Conservation (phyloP, 2,329 filamentous ascomycete genomes). For the Monosporascus sp. region DNA sequence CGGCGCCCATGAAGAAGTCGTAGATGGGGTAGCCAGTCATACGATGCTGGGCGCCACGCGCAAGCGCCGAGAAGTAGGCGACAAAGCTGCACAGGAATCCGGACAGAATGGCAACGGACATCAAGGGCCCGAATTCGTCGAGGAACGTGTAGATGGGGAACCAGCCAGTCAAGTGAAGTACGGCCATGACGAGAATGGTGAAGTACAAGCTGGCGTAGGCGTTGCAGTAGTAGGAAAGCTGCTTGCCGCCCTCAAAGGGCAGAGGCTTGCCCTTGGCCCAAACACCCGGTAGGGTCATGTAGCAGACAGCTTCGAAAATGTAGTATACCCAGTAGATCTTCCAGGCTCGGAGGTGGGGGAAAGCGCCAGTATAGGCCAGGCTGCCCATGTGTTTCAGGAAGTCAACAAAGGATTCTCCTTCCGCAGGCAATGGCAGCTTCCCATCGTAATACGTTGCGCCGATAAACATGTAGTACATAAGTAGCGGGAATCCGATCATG, state of each 20-base stretch:
- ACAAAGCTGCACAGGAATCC: slow-evolving; percentile 78
- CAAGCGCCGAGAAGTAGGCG: slow-evolving; percentile 80
- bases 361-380: slow-evolving; percentile 78
- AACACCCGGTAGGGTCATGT: slow-evolving; percentile 81
- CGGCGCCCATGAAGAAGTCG: slow-evolving; percentile 91
- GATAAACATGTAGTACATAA: slow-evolving; percentile 99
- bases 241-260: slow-evolving; percentile 73
- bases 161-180: slow-evolving; percentile 73
- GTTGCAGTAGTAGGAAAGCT: slow-evolving; percentile 92
- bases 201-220: slow-evolving; percentile 82
- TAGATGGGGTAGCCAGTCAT: slow-evolving; percentile 86
- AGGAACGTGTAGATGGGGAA: slow-evolving; percentile 90
- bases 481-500: slow-evolving; percentile 87
- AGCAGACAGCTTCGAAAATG: slow-evolving; percentile 75
- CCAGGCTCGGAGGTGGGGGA: slow-evolving; percentile 79
- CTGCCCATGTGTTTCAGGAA: slow-evolving; percentile 67
- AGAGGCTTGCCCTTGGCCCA: slow-evolving; percentile 85
- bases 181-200: slow-evolving; percentile 66
- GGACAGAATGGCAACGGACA: slow-evolving; percentile 88
- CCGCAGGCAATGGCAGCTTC: slow-evolving; percentile 62
- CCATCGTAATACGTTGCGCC: slow-evolving; percentile 90
- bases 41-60: slow-evolving; percentile 77
- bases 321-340: slow-evolving; percentile 92
- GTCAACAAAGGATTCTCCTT: slow-evolving; percentile 62
- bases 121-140: slow-evolving; percentile 89